A percentile compares a stretch with the other conserved stretches of the same genome.
Evolutionary conservation across 2,329 filamentous ascomycete genomes (phyloP).

Genomic region (Bipolaris sorokiniana): DNA sequence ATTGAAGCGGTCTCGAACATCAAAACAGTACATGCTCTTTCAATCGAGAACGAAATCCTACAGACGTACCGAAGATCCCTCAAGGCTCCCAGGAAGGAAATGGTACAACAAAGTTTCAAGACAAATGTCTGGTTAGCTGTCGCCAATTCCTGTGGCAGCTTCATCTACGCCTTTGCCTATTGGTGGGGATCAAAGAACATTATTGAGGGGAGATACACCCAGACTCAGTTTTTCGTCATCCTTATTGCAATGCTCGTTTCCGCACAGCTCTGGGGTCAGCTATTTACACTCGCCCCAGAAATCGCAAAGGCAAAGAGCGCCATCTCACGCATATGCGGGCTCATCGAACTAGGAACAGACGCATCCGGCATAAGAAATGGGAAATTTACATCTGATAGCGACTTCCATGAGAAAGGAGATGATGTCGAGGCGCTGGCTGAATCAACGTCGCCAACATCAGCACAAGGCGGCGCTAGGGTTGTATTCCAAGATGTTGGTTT

Average conservation of each 20-base stretch:
- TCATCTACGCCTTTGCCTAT: slow-evolving; percentile 77
- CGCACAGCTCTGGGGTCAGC: slow-evolving; percentile 74
- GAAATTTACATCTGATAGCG: slow-evolving; percentile 83
- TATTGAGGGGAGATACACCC: slow-evolving; percentile 67
- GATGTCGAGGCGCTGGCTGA: slow-evolving; percentile 44
- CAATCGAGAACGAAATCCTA: slow-evolving; percentile 58
- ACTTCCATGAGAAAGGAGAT: slow-evolving; percentile 68
- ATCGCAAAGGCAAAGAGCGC: slow-evolving; percentile 71
- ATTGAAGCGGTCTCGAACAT: slow-evolving; percentile 61
- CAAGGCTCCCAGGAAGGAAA: slow-evolving; percentile 56
- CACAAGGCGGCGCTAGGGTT: slow-evolving; percentile 60
- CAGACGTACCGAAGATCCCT: slow-evolving; percentile 55
- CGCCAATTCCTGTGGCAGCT: slow-evolving; percentile 66
- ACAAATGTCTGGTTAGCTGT: slow-evolving; percentile 67
- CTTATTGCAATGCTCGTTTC: slow-evolving; percentile 73
- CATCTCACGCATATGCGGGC: slow-evolving; percentile 78
- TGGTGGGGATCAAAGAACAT: slow-evolving; percentile 81
- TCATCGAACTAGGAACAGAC: slow-evolving; percentile 49
- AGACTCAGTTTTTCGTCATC: slow-evolving; percentile 76
- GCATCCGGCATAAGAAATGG: slow-evolving; percentile 64
- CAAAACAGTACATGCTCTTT: slow-evolving; percentile 59
- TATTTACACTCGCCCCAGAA: slow-evolving; percentile 77
- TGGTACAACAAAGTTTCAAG: slow-evolving; percentile 56
- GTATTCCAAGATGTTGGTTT: slow-evolving; percentile 67
- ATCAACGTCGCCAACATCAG: slow-evolving; percentile 67